Evolutionary conservation across 352 stramenopile species (phyloP).

Genomic region (Pythium rhizo-oryzae): DNA sequence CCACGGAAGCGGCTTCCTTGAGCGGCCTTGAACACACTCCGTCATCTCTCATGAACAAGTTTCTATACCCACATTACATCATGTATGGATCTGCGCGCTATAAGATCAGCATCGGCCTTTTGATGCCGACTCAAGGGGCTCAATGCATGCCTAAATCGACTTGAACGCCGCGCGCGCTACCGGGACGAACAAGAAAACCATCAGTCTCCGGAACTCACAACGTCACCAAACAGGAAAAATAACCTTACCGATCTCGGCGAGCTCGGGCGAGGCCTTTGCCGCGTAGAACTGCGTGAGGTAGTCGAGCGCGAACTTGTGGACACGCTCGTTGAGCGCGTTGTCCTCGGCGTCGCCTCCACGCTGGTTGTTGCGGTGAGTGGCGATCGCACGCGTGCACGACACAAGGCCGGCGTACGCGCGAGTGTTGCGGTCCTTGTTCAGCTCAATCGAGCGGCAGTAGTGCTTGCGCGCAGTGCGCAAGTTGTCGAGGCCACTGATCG

Average conservation of each 20-base stretch:
- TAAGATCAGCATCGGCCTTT: neutral
- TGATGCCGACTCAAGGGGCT: neutral
- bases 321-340: constrained; percentile 38
- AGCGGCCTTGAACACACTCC: neutral
- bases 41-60: neutral
- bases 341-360: constrained; percentile 35
- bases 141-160: constrained; percentile 30
- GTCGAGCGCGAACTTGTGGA: constrained; percentile 38
- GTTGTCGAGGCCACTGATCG: constrained; percentile 39
- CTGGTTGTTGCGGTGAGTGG: constrained; percentile 34
- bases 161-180: constrained; percentile 31
- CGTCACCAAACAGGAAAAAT: too few relatives aligned
- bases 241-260: constrained; percentile 33
- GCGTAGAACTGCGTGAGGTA: constrained; percentile 35
- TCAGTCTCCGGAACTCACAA: neutral
- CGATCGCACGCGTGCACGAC: constrained; percentile 39
- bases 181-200: neutral
- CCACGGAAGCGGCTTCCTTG: too few relatives aligned
- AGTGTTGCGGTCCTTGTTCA: constrained; percentile 41
- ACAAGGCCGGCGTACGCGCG: constrained; percentile 36
- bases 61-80: constrained; percentile 7
- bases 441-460: constrained; percentile 41
- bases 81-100: neutral
- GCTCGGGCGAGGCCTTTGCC: constrained; percentile 29
- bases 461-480: constrained; percentile 42